Evolutionary conservation across 2,329 filamentous ascomycete genomes (phyloP), one percentile per base, ranked within the genome.

Genomic region (Samsoniella hepiali): DNA sequence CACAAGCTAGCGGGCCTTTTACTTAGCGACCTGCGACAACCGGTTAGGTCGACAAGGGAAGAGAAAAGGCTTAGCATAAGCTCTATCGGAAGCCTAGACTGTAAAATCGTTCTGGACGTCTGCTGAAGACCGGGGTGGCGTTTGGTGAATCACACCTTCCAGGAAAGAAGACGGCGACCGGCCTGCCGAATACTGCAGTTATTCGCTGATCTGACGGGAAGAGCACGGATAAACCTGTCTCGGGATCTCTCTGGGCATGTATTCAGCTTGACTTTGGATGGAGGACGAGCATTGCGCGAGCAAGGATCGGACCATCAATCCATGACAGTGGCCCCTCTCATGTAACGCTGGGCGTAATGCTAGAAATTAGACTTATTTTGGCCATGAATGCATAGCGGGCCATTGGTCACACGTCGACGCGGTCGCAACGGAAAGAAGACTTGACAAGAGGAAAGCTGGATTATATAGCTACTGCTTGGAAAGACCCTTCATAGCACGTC

Each of bases 181-280:
- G 27, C 58, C 58, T 61, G 36, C 58, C 49, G 15, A 38, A 61
- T 61, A 36, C 49, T 54, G 58, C 38, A 54, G 58, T 61, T 8
- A 29, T 3, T 15, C 29, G 58, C 49, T 44, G 58, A 54, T 61
- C 38, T 3, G 40, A 29, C 38, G 56, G 8, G 15, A 54, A 27
- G 15, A 44, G 31, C 11, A n/a, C 3, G 8, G n/a, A 31, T 11
- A 9, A 32, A 22, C 4, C 31, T 40, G 10, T 49, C 5, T 31
- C 27, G 32, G 32, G 15, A 4, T 36, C 9, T 27, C 31, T 34
- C 36, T 6, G 9, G 9, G 22, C 11, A 29, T 27, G 6, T 1
- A 22, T 22, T 58, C 13, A 34, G 29, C 13, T 40, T 40, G 17
- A 32, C 9, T 15, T 27, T 34, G 9, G 6, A 15, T 27, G 6